Evolutionary conservation across 2,329 filamentous ascomycete genomes (phyloP).

Genomic region (Hypoxylon sp.): DNA sequence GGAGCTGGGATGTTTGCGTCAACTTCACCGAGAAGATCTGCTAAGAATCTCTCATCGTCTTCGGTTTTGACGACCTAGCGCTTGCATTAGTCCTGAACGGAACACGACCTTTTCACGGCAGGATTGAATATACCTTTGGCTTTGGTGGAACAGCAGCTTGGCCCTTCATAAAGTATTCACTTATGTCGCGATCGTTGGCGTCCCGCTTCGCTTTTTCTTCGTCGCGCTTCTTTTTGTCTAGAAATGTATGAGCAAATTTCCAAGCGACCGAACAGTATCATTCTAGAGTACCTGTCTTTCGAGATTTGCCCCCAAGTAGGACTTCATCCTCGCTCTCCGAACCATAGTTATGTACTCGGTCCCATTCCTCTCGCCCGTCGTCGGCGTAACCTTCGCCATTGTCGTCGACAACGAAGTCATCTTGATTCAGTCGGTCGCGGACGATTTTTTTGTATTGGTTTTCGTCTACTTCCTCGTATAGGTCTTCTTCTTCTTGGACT

Average conservation of each 20-base stretch:
- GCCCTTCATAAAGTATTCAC: conserved; percentile 91
- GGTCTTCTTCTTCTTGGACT: conserved; percentile 82
- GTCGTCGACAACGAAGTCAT: conserved; percentile 99
- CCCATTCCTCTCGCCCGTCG: conserved; percentile 95
- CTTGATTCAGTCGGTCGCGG: conserved; percentile 85
- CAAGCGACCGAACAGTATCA: conserved; percentile 3
- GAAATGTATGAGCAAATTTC: conserved; percentile 22
- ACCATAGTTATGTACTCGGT: conserved; percentile 74
- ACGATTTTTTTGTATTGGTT: conserved; percentile 98
- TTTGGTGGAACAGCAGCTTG: conserved; percentile 76
- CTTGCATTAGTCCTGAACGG: conserved; percentile 27
- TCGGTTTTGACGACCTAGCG: conserved; percentile 79
- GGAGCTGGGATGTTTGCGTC: conserved; percentile 76
- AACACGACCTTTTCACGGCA: not conserved
- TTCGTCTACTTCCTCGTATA: conserved; percentile 98
- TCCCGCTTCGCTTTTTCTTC: conserved; percentile 88
- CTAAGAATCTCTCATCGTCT: conserved; percentile 90
- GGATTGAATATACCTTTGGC: conserved; percentile 73
- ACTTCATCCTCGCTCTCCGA: conserved; percentile 81
- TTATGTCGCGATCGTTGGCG: conserved; percentile 90
- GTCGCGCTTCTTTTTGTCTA: conserved; percentile 88
- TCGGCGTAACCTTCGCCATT: conserved; percentile 97
- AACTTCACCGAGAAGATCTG: conserved; percentile 86
- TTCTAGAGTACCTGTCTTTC: conserved; percentile 62
- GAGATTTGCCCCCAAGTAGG: conserved; percentile 60